Percentiles rank a stretch among this genome's conserved stretches.
phyloP scores from a whole-genome alignment of 768 basidiomycete species.

The Crassisporium funariophilum region DNA sequence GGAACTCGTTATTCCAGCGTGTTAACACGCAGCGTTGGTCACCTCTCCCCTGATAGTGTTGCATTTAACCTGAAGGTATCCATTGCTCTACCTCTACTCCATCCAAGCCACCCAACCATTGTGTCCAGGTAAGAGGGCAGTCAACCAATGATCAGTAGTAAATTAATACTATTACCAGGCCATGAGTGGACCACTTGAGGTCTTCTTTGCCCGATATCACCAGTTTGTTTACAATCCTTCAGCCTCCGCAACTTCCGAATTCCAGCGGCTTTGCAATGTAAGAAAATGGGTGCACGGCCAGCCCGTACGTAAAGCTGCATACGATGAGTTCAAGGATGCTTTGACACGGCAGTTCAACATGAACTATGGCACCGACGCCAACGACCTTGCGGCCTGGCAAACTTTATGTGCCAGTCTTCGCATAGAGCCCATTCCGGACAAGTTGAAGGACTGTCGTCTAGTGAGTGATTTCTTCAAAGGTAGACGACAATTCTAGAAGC shows the following conservation, averaged over 20 bases:
- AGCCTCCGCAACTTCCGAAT: constrained; percentile 22
- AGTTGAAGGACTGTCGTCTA: constrained; percentile 22
- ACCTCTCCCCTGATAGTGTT: too few relatives aligned
- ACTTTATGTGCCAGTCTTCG: constrained; percentile 25
- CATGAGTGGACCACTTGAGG: constrained; percentile 14
- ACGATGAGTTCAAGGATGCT: constrained; percentile 24
- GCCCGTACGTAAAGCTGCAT: constrained; percentile 12
- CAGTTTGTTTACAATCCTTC: constrained; percentile 18
- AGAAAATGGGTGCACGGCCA: constrained; percentile 15
- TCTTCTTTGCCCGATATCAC: constrained; percentile 21
- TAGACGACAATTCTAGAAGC: background rate
- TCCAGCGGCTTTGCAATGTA: constrained; percentile 20
- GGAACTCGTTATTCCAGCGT: too few relatives aligned
- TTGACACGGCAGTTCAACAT: constrained; percentile 32
- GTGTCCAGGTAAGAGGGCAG: too few relatives aligned
- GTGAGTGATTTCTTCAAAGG: constrained; percentile 15
- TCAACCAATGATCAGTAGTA: too few relatives aligned
- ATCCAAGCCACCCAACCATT: too few relatives aligned
- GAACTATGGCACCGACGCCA: constrained; percentile 32
- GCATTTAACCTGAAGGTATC: too few relatives aligned
- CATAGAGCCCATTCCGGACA: constrained; percentile 28
- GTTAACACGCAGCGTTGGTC: too few relatives aligned
- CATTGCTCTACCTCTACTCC: too few relatives aligned
- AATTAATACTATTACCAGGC: too few relatives aligned
- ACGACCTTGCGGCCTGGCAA: constrained; percentile 29